Percentiles rank a stretch among this genome's conserved stretches.
Evolutionary conservation across 108 stramenopile genomes (phyloP).

Genomic region (Mediolabrus comicus): DNA sequence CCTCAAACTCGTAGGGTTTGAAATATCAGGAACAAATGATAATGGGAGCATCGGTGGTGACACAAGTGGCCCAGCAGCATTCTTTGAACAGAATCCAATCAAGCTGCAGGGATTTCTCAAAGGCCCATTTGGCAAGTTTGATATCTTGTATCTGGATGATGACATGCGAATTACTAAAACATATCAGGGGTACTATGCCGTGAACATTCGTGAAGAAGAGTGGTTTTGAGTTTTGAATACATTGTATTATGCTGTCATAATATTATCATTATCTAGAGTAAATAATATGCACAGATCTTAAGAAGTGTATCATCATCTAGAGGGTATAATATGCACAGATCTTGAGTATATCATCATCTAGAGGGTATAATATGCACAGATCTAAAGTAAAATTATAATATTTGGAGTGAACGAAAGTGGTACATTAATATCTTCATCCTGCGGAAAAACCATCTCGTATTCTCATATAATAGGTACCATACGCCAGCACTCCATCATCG

Average conservation of each 20-base stretch:
- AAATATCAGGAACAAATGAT: constrained; percentile 33
- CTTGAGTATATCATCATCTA: too few species aligned
- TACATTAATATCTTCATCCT: too few species aligned
- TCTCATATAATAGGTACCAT: too few species aligned
- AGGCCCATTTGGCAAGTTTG: constrained; percentile 74
- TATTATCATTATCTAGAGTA: not conserved
- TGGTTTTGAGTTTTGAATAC: too few species aligned
- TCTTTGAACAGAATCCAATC: constrained; percentile 52
- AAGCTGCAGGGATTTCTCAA: constrained; percentile 61
- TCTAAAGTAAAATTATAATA: too few species aligned
- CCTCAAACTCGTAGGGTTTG: constrained; percentile 65
- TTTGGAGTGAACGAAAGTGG: too few species aligned
- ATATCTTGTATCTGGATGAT: constrained; percentile 71
- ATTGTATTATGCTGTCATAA: too few species aligned
- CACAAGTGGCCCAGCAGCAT: constrained; percentile 30
- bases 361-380: too few species aligned
- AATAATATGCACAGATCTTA: not conserved
- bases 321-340: too few species aligned
- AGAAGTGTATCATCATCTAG: too few species aligned
- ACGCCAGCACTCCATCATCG: not conserved
- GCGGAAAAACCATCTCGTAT: too few species aligned
- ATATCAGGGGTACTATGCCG: constrained; percentile 61
- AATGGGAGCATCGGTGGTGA: constrained; percentile 10
- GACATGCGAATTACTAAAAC: constrained; percentile 67
- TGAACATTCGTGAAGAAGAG: constrained; percentile 51